These are phyloP conservation scores for Lagenaria siceraria DNA, from an alignment of 306 rosid species.

Conservation along the genomic window DNA sequence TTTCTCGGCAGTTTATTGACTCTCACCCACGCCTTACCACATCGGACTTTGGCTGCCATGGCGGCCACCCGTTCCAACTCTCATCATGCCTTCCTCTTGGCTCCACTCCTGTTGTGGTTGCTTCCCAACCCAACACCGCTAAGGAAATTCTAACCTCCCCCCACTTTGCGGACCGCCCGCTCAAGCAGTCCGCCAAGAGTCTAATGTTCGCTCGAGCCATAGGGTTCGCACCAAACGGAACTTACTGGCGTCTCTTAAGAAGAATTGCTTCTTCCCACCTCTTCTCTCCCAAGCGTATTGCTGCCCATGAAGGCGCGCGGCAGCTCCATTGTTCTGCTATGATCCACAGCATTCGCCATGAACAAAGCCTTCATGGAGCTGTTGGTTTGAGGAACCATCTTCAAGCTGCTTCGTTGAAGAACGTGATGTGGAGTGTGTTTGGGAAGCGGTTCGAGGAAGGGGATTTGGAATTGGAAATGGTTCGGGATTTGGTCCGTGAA, in stretches of 20 bases:
- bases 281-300: slow-evolving; percentile 31
- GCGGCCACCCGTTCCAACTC: slow-evolving; percentile 11
- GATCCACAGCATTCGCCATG: slow-evolving; percentile 16
- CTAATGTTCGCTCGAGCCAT: slow-evolving; percentile 44
- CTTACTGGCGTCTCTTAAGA: slow-evolving; percentile 40
- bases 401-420: slow-evolving; percentile 29
- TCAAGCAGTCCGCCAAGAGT: slow-evolving; percentile 38
- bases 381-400: slow-evolving; percentile 22
- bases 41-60: slow-evolving; percentile 33
- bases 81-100: slow-evolving; percentile 47
- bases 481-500: slow-evolving; percentile 31
- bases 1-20: slow-evolving; percentile 30
- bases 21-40: slow-evolving; percentile 31
- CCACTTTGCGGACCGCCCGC: slow-evolving; percentile 38
- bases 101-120: slow-evolving; percentile 32
- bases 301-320: slow-evolving; percentile 31
- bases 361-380: neutral
- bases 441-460: slow-evolving; percentile 23
- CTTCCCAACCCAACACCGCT: slow-evolving; percentile 33
- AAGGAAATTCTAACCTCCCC: slow-evolving; percentile 33
- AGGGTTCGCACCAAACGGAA: slow-evolving; percentile 47
- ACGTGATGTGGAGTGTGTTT: slow-evolving; percentile 39
- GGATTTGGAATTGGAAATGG: neutral
- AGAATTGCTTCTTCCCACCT: slow-evolving; percentile 40
- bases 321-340: slow-evolving; percentile 26